Base-by-base conservation (phyloP, 768 basidiomycete genomes). In the Termitomyces sp. region DNA sequence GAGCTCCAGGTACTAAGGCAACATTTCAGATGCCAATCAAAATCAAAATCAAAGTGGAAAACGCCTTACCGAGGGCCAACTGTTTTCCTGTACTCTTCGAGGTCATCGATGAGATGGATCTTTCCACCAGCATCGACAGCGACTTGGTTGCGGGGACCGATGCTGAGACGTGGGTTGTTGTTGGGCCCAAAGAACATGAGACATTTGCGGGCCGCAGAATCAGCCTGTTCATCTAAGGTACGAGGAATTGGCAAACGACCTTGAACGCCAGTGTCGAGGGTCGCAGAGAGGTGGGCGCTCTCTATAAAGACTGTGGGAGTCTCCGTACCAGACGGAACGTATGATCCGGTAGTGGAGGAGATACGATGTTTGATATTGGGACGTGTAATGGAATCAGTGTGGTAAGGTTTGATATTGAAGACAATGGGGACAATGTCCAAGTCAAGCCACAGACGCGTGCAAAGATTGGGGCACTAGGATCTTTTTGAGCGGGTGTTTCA, bases 71-170 rank as follows among this genome's bases (percentile, higher is more conserved):
- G 81, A 56, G 78, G 61, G 57, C 87, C 78, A 57, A 92, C 91
- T 3, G 87, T 86, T 64, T 85, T 82, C 68, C 81, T 75, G 72
- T 85, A 96, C 60, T 87, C 88, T 2, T 87, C 83, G 43, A 95
- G 75, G 67, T 90, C 90, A 65, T 93, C 91, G 59, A 93, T 77
- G 24, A 96, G 80, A 67, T 90, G 88, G 60, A 95, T 91, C 71
- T 90, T 88, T 8, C 91, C 92, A 41, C 77, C 90, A 34, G 90
- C 86, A 67, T 95, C 94, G 49, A 95, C 94, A 52, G 85, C 82
- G 63, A 95, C 94, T 64, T 90, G 88, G 70, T 95, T 92, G 62
- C 90, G 86, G 46, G 88, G 80, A 5, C 87, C 91, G 66, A 93
- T 92, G 68, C 75, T 82, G 27, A 93, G 79, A 63, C 91, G 86